Evolutionary conservation across 1,284 basidiomycete species (phyloP), one percentile per base, ranked within the genome.

Genomic region (Omphalotus olearius): DNA sequence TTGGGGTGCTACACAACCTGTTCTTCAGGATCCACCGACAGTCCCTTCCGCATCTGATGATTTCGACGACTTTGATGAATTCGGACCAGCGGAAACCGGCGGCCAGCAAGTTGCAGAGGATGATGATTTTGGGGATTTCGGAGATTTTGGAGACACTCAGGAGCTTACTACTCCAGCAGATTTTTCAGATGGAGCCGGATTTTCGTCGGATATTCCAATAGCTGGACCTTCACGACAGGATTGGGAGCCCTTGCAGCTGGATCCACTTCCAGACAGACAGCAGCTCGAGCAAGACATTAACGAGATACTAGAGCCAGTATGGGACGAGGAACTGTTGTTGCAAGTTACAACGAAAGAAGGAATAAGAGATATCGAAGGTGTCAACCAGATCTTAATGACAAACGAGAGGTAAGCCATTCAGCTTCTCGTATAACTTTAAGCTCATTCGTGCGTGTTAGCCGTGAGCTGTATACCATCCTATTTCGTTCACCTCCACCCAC

Each of bases 51-150:
- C 65, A 17, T 72, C 74, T 52, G 74, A 77, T 52, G 73, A 76
- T 35, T 82, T 84, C 62, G 80, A 79, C 49, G 82, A 78, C 45
- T 78, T 82, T 39, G 85, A 87, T 55, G 84, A 85, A 56, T 88
- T 88, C 63, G 80, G 79, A 54, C 75, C 80, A 9, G 78, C 83
- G 40, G 66, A 71, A 28, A 73, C 69, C 4, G 64, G 68, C 33
- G 47, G 26, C 17, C 47, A 38, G 33, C 28, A 47, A 1, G 67
- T 66, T 37, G 70, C 69, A 6, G 76, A 71, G 6, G 83, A 83
- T 41, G 88, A 88, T 62, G 88, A 88, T 54, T 90, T 88, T 66
- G 89, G 84, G 45, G 90, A 93, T 62, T 94, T 94, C 72, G 91
- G 88, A 14, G 89, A 91, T 60, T 91, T 91, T 66, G 89, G 81